Conservation (phyloP, 176 grass and related monocot species). For the Typha latifolia region DNA sequence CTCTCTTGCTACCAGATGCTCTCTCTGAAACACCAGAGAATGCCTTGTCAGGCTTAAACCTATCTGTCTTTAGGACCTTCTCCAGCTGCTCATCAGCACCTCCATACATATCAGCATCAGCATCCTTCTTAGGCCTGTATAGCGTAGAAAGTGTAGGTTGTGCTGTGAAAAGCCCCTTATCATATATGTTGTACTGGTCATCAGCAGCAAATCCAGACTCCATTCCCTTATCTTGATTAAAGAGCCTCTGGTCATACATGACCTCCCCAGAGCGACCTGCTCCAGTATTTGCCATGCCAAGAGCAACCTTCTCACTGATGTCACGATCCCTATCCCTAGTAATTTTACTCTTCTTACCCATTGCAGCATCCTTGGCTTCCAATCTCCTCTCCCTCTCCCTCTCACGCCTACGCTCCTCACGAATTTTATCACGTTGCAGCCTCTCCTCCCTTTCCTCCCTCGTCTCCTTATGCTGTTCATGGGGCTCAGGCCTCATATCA, state of each 20-base stretch:
- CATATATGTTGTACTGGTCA: constrained; percentile 86
- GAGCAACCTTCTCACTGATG: constrained; percentile 86
- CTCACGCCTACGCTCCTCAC: constrained; percentile 73
- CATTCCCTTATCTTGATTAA: constrained; percentile 99
- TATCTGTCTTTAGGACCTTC: constrained; percentile 81
- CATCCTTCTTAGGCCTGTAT: constrained; percentile 88
- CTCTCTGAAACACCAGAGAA: constrained; percentile 68
- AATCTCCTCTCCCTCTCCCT: constrained; percentile 89
- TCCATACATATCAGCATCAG: constrained; percentile 83
- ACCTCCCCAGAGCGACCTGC: constrained; percentile 61
- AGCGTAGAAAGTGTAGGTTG: constrained; percentile 63
- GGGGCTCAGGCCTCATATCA: constrained; percentile 39
- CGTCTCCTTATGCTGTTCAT: constrained; percentile 59
- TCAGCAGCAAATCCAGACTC: constrained; percentile 85
- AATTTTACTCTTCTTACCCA: constrained; percentile 85
- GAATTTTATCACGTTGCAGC: constrained; percentile 82
- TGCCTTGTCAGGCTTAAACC: constrained; percentile 83
- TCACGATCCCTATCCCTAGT: constrained; percentile 90
- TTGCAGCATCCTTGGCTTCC: constrained; percentile 70
- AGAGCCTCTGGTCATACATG: constrained; percentile 96
- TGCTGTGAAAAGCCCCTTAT: constrained; percentile 74
- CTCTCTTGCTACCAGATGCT: constrained; percentile 52
- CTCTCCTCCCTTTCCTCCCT: constrained; percentile 79
- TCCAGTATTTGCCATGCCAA: constrained; percentile 78
- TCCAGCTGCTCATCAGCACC: constrained; percentile 65